Conservation (phyloP, 805 yeast species). For the Saccharomycopsis schoenii region DNA sequence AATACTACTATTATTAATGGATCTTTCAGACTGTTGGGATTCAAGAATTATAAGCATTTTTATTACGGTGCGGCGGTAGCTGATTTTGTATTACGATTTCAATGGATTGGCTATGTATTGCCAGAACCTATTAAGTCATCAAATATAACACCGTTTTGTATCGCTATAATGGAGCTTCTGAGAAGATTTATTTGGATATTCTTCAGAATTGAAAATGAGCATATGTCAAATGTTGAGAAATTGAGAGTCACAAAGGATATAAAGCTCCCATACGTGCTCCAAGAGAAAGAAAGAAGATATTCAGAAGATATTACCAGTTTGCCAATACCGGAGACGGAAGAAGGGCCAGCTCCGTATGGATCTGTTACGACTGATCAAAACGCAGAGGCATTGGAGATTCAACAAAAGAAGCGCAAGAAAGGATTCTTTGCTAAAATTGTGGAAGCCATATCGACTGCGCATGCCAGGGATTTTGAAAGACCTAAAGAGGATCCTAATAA, state of each 20-base stretch:
- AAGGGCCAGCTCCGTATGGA: not conserved
- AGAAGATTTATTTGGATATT: conserved; percentile 86
- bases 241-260: conserved; percentile 83
- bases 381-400: not conserved
- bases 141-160: conserved; percentile 72
- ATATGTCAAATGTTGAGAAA: conserved; percentile 76
- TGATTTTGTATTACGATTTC: conserved; percentile 72
- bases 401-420: not conserved
- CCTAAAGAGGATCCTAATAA: conserved; percentile 23
- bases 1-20: conserved; percentile 33
- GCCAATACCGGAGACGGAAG: conserved; percentile 12
- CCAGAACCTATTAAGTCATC: conserved; percentile 81
- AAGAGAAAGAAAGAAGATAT: conserved; percentile 22
- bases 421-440: conserved; percentile 27
- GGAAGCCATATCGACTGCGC: conserved; percentile 60
- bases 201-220: conserved; percentile 94
- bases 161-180: conserved; percentile 72
- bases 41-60: conserved; percentile 39
- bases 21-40: conserved; percentile 34
- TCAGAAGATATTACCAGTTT: conserved; percentile 22
- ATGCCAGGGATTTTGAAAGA: conserved; percentile 77
- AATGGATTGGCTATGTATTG: conserved; percentile 85
- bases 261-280: conserved; percentile 67
- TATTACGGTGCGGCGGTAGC: conserved; percentile 68
- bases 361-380: not conserved